A percentile compares a stretch with the other conserved stretches of the same genome.
Evolutionary conservation across 2,329 filamentous ascomycete species (phyloP).

Genomic region (Bipolaris sorokiniana): DNA sequence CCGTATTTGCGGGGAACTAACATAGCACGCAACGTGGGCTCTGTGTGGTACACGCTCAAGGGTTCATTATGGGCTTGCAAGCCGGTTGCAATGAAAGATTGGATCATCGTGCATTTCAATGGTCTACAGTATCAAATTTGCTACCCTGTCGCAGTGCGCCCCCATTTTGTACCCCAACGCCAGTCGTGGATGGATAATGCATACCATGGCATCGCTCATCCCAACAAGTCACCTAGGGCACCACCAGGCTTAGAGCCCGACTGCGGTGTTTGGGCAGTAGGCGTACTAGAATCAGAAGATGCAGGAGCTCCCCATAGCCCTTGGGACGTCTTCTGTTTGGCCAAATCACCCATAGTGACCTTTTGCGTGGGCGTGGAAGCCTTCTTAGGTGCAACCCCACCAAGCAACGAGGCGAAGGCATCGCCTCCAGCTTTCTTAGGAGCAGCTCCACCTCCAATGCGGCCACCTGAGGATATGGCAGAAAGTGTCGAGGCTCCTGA

Average conservation of each 20-base stretch:
- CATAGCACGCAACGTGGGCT: background rate
- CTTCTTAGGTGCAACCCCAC: conserved; percentile 78
- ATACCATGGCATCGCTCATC: conserved; percentile 24
- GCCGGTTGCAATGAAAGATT: background rate
- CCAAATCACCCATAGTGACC: conserved; percentile 87
- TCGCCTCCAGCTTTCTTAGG: conserved; percentile 69
- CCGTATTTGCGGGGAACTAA: conserved; percentile 13
- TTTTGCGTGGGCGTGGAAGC: conserved; percentile 63
- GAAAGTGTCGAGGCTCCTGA: conserved; percentile 52
- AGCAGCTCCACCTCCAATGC: conserved; percentile 48
- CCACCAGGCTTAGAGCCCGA: conserved; percentile 45
- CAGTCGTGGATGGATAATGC: conserved; percentile 1
- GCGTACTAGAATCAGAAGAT: conserved; percentile 42
- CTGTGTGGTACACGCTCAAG: too few relatives aligned
- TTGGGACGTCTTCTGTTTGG: conserved; percentile 96
- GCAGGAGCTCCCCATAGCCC: conserved; percentile 86
- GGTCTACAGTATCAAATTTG: background rate
- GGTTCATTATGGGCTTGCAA: background rate
- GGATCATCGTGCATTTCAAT: conserved; percentile 1
- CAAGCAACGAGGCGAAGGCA: conserved; percentile 89
- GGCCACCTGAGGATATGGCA: conserved; percentile 48
- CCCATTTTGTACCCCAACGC: conserved; percentile 10
- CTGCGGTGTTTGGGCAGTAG: conserved; percentile 34
- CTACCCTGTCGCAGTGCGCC: background rate
- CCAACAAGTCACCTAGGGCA: conserved; percentile 46